Evolutionary conservation across 2,329 filamentous ascomycete species (phyloP).

Genomic region (Fusarium brevicatenulatum): DNA sequence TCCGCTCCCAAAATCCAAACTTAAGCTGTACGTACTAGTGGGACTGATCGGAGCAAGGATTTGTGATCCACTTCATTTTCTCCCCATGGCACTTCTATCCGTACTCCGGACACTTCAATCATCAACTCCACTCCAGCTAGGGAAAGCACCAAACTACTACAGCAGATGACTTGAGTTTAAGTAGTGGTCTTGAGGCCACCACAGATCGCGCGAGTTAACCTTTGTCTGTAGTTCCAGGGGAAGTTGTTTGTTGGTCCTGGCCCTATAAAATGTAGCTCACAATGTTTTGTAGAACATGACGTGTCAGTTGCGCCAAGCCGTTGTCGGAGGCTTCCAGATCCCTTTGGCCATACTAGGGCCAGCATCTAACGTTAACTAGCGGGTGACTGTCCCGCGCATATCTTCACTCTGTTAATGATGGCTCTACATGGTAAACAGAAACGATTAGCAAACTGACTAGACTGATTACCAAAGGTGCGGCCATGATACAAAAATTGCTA

Average conservation of each 20-base stretch:
- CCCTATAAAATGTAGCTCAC: background rate
- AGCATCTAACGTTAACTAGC: no score
- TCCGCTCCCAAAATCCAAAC: background rate
- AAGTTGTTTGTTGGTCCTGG: background rate
- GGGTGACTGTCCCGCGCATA: no score
- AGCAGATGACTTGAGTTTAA: constrained; percentile 2
- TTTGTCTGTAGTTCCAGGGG: background rate
- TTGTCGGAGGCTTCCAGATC: constrained; percentile 23
- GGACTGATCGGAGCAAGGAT: background rate
- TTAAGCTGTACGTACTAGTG: background rate
- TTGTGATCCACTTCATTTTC: background rate
- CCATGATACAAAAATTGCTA: no score
- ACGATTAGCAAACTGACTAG: no score
- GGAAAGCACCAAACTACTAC: background rate
- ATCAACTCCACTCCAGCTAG: background rate
- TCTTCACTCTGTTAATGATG: no score
- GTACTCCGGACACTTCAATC: background rate
- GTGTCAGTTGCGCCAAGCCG: constrained; percentile 29
- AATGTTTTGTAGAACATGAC: constrained; percentile 14
- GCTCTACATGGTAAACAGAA: no score
- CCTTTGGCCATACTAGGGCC: no score
- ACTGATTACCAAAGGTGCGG: no score
- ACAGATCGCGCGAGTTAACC: background rate
- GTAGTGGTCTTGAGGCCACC: background rate
- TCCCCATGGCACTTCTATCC: background rate